Evolutionary conservation across 2,329 filamentous ascomycete species (phyloP).

Genomic region (Zasmidium cellare): DNA sequence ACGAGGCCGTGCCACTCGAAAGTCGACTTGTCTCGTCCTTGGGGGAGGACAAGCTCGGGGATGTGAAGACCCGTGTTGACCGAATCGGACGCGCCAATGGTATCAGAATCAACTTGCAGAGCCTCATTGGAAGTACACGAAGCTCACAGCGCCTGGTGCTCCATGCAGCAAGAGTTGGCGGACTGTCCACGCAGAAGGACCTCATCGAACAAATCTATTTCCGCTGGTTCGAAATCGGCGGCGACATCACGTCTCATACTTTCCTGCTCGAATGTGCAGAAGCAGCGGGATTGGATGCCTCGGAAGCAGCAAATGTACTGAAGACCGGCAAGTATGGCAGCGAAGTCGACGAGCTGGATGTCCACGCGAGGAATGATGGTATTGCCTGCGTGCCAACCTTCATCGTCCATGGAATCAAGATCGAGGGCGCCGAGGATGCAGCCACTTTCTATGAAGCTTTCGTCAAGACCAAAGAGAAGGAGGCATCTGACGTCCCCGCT

Average conservation of each 20-base stretch:
- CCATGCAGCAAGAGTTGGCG: neutral
- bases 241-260: constrained; percentile 7
- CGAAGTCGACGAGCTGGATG: constrained; percentile 2
- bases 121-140: constrained; percentile 2
- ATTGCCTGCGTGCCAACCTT: constrained; percentile 3
- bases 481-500: neutral
- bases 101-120: neutral
- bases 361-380: neutral
- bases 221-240: neutral
- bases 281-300: neutral
- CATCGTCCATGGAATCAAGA: neutral
- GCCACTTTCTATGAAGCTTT: constrained; percentile 3
- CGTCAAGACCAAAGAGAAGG: neutral
- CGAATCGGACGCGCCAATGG: constrained; percentile 1
- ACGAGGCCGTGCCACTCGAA: neutral
- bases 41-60: neutral
- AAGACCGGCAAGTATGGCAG: neutral
- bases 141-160: neutral
- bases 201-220: constrained; percentile 4
- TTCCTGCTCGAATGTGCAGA: constrained; percentile 3
- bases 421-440: constrained; percentile 5
- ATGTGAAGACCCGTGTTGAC: neutral
- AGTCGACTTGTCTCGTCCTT: neutral
- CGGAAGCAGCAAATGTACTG: neutral
- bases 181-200: neutral